A percentile compares a stretch with the other conserved stretches of the same genome.
Conservation (phyloP, 192 early-diverging fungal species). For the Entomortierella lignicola region DNA sequence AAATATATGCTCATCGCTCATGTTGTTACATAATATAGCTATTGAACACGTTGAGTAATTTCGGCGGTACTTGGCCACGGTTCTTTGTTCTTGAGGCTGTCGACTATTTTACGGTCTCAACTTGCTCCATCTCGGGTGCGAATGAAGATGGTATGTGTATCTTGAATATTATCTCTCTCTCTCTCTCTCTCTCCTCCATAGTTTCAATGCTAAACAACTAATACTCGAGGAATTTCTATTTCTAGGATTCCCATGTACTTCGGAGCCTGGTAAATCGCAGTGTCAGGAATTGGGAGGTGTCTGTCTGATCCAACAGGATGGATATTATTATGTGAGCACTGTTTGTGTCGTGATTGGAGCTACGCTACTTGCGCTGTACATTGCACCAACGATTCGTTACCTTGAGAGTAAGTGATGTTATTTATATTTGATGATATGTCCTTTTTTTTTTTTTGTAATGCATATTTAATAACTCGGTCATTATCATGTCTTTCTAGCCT, state of each 20-base stretch:
- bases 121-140: conserved; percentile 63
- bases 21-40: conserved; percentile 62
- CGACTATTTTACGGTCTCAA: conserved; percentile 87
- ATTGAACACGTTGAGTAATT: conserved; percentile 94
- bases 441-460: not conserved
- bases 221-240: not conserved
- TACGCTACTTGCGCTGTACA: conserved; percentile 64
- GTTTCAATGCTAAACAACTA: not conserved
- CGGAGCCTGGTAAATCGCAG: conserved; percentile 69
- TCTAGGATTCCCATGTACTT: conserved; percentile 66
- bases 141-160: conserved; percentile 21
- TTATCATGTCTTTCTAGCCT: conserved; percentile 9
- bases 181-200: not conserved
- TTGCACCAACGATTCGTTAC: conserved; percentile 67
- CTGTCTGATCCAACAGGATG: conserved; percentile 83
- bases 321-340: conserved; percentile 86
- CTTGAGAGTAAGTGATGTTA: conserved; percentile 34
- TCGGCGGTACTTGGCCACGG: conserved; percentile 97
- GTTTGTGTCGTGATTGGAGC: conserved; percentile 75
- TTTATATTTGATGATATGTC: not conserved
- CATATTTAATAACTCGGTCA: not conserved
- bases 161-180: not conserved
- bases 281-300: conserved; percentile 75
- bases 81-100: conserved; percentile 94
- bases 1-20: too few relatives aligned